Base-by-base conservation (phyloP, 768 basidiomycete species). In the Suillus paluster region DNA sequence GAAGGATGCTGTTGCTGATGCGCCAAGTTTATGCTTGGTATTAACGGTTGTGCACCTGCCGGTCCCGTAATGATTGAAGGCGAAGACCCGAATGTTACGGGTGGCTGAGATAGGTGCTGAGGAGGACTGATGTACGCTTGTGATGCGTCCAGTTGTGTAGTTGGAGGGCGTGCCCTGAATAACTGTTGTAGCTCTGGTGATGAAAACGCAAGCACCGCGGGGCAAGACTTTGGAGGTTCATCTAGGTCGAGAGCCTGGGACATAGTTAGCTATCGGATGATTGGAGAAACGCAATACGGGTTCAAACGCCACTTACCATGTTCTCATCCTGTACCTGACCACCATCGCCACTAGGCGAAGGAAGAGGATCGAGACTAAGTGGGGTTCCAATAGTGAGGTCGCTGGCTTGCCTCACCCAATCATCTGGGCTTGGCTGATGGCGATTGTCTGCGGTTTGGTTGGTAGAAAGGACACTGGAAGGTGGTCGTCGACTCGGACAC, bases 321-420 rank as follows among this genome's bases (percentile, higher is more conserved):
- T 65, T 63, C 46, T 73, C 81, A 66, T 87, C 86, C 39, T 60
- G 60, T 42, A 50, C 50, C 54, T 68, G 64, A 42, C 57, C 61
- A 49, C 49, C 58, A 11, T 59, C 64, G 17, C 59, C 63, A 21
- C 57, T 44, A 19, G 57, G 44, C 19, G 49, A 38, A 55, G 54
- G 50, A 30, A 59, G 25, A 41, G 45, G 36, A 45, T 12, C 58
- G 52, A 53, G 42, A 48, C 42, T 30, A 36, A 75, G 67, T 48
- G 85, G 83, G 64, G 85, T 85, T 58, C 83, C 82, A 23, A 92
- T 88, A n/a, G 83, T 81, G 63, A 92, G 80, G 52, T 83, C 87
- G 58, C 84, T 81, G 5, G 91, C 84, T 69, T 87, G 89, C 61
- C 80, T 79, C 12, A 92, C 90, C 91, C 90, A 93, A 68, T 92